Percentiles rank a stretch among this genome's conserved stretches.
These are phyloP conservation scores for Crithidia mellificae DNA, from an alignment of 208 protist species.

Conservation along the genomic window DNA sequence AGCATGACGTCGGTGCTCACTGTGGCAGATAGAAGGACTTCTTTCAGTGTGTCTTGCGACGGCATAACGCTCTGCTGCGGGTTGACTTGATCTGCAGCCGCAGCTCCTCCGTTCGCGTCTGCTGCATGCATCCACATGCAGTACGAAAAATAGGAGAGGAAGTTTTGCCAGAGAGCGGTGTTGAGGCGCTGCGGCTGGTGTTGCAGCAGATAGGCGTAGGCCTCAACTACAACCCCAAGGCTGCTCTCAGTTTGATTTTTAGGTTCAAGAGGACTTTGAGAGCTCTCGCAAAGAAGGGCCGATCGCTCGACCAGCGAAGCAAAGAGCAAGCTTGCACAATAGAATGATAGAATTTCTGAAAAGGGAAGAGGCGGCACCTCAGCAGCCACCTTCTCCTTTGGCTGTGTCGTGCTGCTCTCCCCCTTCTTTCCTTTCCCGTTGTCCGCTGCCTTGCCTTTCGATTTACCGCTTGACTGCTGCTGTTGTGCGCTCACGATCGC, in stretches of 20 bases:
- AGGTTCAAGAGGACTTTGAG: neutral
- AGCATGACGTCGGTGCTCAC: constrained; percentile 14
- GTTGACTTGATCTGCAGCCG: neutral
- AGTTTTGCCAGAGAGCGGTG: constrained; percentile 16
- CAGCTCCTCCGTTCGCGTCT: neutral
- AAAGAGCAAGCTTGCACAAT: neutral
- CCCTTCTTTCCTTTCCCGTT: neutral
- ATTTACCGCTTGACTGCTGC: neutral
- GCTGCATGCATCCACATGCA: neutral
- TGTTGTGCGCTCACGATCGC: neutral
- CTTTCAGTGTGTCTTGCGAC: neutral
- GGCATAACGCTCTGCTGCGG: neutral
- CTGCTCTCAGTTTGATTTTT: too few species aligned
- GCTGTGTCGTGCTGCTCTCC: neutral
- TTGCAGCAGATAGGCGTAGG: constrained; percentile 26
- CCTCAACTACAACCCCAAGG: neutral
- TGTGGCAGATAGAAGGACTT: constrained; percentile 9
- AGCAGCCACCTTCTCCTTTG: neutral
- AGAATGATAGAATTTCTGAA: constrained; percentile 3
- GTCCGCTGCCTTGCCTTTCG: constrained; percentile 13
- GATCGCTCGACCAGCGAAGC: neutral
- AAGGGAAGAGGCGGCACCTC: neutral
- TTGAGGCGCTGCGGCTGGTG: constrained; percentile 32
- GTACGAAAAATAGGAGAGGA: constrained; percentile 2
- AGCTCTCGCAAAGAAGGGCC: too few species aligned